Conservation (phyloP, 1,139 yeast genomes). For the Hemisphaericaspora xylofermentans region DNA sequence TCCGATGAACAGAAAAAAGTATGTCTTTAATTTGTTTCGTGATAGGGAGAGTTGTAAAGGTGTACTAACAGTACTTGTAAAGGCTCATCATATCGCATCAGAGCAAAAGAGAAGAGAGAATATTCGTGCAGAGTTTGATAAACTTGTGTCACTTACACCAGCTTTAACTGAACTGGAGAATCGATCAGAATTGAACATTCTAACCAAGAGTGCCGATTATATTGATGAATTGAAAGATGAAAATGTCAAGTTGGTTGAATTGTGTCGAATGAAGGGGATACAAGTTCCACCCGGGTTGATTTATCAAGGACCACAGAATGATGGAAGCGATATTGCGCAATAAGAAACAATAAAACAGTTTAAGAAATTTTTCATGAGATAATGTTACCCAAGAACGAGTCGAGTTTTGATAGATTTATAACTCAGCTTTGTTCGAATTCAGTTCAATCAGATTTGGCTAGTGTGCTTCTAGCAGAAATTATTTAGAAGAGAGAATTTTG, state of each 20-base stretch:
- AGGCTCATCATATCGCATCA: constrained; percentile 54
- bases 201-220: constrained; percentile 48
- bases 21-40: constrained; percentile 16
- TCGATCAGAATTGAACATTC: constrained; percentile 44
- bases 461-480: too few species aligned
- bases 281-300: constrained; percentile 36
- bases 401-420: neutral
- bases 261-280: constrained; percentile 39
- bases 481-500: too few species aligned
- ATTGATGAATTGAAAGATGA: constrained; percentile 43
- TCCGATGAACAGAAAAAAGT: constrained; percentile 49
- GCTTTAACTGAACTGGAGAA: constrained; percentile 43
- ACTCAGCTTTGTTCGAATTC: neutral
- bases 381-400: neutral
- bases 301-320: constrained; percentile 37
- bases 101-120: constrained; percentile 50
- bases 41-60: neutral
- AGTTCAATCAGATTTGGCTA: too few species aligned
- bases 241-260: constrained; percentile 33
- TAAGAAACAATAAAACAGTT: neutral
- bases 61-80: constrained; percentile 13
- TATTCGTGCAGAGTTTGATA: constrained; percentile 47
- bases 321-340: constrained; percentile 17
- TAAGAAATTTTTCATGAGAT: neutral
- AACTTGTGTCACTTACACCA: constrained; percentile 44